Evolutionary conservation across 495 filamentous ascomycete species (phyloP).

Genomic region (Neurospora sp.): DNA sequence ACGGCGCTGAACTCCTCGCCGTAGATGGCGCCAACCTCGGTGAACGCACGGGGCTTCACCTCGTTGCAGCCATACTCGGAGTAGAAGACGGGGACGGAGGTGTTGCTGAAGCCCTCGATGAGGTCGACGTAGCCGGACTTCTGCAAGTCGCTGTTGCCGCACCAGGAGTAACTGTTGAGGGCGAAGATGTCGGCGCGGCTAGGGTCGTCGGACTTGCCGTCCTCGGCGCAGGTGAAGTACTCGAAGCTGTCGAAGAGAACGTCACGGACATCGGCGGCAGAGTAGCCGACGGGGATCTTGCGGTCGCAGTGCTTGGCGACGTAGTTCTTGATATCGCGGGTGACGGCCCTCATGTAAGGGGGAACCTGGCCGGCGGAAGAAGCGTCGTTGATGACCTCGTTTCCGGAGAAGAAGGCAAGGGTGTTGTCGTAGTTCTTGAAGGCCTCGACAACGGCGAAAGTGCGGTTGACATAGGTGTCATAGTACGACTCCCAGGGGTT

Average conservation of each 20-base stretch:
- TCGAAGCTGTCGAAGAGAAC: slow-evolving; percentile 69
- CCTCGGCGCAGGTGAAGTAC: slow-evolving; percentile 73
- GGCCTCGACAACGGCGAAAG: slow-evolving; percentile 83
- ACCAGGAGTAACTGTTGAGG: slow-evolving; percentile 94
- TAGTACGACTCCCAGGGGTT: slow-evolving; percentile 66
- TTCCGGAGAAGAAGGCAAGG: slow-evolving; percentile 85
- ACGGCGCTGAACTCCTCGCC: slow-evolving; percentile 63
- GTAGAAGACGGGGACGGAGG: slow-evolving; percentile 84
- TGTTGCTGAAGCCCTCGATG: slow-evolving; percentile 56
- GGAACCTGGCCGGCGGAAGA: slow-evolving; percentile 44
- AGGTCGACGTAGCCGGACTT: slow-evolving; percentile 63
- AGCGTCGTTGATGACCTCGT: slow-evolving; percentile 78
- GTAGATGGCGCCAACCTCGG: slow-evolving; percentile 74
- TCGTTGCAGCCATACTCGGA: slow-evolving; percentile 94
- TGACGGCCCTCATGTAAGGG: slow-evolving; percentile 68
- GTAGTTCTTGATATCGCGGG: slow-evolving; percentile 72
- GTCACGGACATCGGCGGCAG: slow-evolving; percentile 80
- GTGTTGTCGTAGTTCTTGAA: slow-evolving; percentile 92
- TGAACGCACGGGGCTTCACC: slow-evolving; percentile 66
- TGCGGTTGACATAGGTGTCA: slow-evolving; percentile 63
- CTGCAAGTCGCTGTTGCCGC: slow-evolving; percentile 62
- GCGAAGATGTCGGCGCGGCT: slow-evolving; percentile 81
- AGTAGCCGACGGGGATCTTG: slow-evolving; percentile 43
- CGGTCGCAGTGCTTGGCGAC: slow-evolving; percentile 41
- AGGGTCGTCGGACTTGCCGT: slow-evolving; percentile 49